phyloP scores from a whole-genome alignment of 1,284 basidiomycete genomes.

The Ustilago vetiveriae region DNA sequence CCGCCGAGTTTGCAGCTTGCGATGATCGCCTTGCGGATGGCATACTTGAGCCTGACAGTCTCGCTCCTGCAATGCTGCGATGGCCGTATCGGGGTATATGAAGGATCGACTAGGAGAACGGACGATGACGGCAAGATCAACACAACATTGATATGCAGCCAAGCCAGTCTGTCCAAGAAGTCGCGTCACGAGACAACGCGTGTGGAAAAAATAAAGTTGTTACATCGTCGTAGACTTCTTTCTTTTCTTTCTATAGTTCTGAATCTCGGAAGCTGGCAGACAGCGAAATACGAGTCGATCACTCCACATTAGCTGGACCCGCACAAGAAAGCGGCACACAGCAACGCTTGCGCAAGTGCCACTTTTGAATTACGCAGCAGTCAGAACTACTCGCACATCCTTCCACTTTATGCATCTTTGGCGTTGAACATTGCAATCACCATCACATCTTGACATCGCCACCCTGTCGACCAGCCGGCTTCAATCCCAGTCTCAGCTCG shows the following conservation, averaged over 20 bases:
- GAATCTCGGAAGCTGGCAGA: slow-evolving; percentile 20
- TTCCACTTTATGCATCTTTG: too few relatives aligned
- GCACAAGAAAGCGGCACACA: slow-evolving; percentile 10
- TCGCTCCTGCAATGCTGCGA: not conserved
- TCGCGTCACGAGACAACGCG: slow-evolving; percentile 31
- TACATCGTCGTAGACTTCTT: not conserved
- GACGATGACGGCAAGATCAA: slow-evolving; percentile 21
- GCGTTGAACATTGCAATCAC: too few relatives aligned
- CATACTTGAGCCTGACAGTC: slow-evolving; percentile 5
- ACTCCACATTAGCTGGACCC: slow-evolving; percentile 24
- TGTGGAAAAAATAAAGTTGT: slow-evolving; percentile 20
- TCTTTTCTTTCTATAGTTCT: too few relatives aligned
- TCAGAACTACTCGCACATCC: too few relatives aligned
- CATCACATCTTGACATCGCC: not conserved
- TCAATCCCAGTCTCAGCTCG: too few relatives aligned
- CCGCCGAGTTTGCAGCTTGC: slow-evolving; percentile 8
- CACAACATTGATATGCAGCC: too few relatives aligned
- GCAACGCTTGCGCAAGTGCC: slow-evolving; percentile 41
- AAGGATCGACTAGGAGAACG: not conserved
- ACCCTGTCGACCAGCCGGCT: not conserved
- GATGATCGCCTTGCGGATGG: slow-evolving; percentile 21
- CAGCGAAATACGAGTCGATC: slow-evolving; percentile 24
- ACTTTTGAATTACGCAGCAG: slow-evolving; percentile 20
- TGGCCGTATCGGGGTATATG: not conserved
- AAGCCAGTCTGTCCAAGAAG: too few relatives aligned